Conservation (phyloP, 495 filamentous ascomycete genomes). For the Penicillium canariense region DNA sequence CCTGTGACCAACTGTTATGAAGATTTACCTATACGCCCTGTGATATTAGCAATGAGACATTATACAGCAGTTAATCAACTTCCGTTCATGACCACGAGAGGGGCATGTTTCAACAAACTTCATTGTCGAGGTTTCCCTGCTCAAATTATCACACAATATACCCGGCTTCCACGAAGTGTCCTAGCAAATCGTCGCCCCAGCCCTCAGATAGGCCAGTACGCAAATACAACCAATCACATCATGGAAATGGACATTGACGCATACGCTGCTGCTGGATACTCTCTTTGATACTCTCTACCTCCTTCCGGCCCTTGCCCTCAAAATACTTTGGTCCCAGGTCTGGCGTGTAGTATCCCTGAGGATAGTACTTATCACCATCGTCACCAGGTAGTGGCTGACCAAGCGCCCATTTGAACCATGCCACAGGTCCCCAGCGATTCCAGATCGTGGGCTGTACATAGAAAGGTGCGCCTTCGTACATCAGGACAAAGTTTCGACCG, state of each 20-base stretch:
- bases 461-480: slow-evolving; percentile 51
- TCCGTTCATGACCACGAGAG: background rate
- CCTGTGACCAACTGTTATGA: background rate
- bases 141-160: too few relatives aligned
- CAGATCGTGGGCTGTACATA: slow-evolving; percentile 58
- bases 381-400: slow-evolving; percentile 60
- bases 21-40: background rate
- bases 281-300: slow-evolving; percentile 40
- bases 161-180: too few relatives aligned
- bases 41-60: background rate
- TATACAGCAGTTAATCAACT: background rate
- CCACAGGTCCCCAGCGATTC: slow-evolving; percentile 55
- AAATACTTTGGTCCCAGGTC: slow-evolving; percentile 59
- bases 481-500: slow-evolving; percentile 47
- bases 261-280: slow-evolving; percentile 28
- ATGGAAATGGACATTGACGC: slow-evolving; percentile 50
- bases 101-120: background rate
- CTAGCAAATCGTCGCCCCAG: too few relatives aligned
- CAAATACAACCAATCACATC: background rate
- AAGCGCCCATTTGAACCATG: slow-evolving; percentile 48
- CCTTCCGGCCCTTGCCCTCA: slow-evolving; percentile 53
- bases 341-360: slow-evolving; percentile 54
- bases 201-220: background rate
- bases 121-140: background rate
- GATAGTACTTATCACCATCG: slow-evolving; percentile 53